Evolutionary conservation across 2,329 filamentous ascomycete genomes (phyloP).

Genomic region (Monosporascus sp.): DNA sequence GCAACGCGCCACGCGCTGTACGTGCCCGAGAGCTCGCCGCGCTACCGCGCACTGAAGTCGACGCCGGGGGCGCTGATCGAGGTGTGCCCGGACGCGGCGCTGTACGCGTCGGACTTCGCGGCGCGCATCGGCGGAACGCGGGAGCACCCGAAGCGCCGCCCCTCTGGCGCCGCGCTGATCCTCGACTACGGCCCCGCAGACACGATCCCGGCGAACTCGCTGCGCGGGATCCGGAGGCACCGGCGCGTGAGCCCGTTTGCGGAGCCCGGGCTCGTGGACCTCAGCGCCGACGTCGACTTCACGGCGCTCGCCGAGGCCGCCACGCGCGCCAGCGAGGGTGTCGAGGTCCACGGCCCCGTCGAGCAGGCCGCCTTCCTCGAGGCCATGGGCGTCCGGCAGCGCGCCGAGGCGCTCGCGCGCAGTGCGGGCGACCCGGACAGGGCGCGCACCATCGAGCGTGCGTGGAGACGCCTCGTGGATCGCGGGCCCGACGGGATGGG

Average conservation of each 20-base stretch:
- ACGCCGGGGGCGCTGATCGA: slow-evolving; percentile 71
- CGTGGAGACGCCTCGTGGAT: slow-evolving; percentile 82
- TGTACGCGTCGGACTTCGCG: slow-evolving; percentile 78
- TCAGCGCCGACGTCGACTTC: slow-evolving; percentile 94
- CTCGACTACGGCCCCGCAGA: slow-evolving; percentile 85
- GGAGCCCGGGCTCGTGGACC: slow-evolving; percentile 75
- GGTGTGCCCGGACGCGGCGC: slow-evolving; percentile 79
- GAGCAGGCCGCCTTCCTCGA: slow-evolving; percentile 77
- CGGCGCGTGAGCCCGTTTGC: slow-evolving; percentile 71
- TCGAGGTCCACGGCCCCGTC: slow-evolving; percentile 90
- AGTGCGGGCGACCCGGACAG: slow-evolving; percentile 38
- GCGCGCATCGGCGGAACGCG: slow-evolving; percentile 70
- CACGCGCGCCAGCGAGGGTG: slow-evolving; percentile 64
- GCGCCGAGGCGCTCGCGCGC: slow-evolving; percentile 62
- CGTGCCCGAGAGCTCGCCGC: slow-evolving; percentile 73
- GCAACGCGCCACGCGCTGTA: slow-evolving; percentile 79
- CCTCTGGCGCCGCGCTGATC: slow-evolving; percentile 85
- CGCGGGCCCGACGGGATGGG: slow-evolving; percentile 83
- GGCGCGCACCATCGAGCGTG: slow-evolving; percentile 59
- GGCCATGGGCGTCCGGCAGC: slow-evolving; percentile 75
- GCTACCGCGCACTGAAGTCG: slow-evolving; percentile 70
- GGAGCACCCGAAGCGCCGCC: slow-evolving; percentile 47
- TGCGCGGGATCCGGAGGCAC: slow-evolving; percentile 83
- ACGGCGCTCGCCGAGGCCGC: slow-evolving; percentile 78
- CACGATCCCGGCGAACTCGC: slow-evolving; percentile 78